Conservation (phyloP, 257 asterid genomes). For the Solanum rostratum region DNA sequence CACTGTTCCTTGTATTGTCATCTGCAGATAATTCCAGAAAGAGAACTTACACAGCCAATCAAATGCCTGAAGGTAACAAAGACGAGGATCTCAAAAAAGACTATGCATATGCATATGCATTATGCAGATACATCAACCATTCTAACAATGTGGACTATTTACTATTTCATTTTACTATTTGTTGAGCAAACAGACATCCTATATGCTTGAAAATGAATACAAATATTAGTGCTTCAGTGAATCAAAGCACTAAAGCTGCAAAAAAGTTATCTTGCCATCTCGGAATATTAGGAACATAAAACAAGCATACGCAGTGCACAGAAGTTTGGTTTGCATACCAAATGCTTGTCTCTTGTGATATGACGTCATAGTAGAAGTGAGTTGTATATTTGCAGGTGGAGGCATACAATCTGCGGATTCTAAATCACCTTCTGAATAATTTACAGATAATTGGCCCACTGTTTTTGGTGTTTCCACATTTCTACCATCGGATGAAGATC, state of each 20-base stretch:
- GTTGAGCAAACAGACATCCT: neutral
- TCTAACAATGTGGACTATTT: neutral
- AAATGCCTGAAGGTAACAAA: neutral
- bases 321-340: slow-evolving; percentile 32
- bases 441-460: slow-evolving; percentile 13
- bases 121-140: neutral
- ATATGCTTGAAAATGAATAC: neutral
- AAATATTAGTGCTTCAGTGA: neutral
- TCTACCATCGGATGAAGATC: slow-evolving; percentile 24
- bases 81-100: neutral
- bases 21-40: neutral
- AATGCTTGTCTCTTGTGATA: slow-evolving; percentile 84
- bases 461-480: slow-evolving; percentile 24
- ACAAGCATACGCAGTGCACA: neutral
- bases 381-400: slow-evolving; percentile 23
- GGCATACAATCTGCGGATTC: slow-evolving; percentile 42
- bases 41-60: neutral
- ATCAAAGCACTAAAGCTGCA: neutral
- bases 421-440: slow-evolving; percentile 70
- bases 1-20: neutral
- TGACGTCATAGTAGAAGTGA: slow-evolving; percentile 44
- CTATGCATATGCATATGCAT: neutral
- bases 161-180: neutral
- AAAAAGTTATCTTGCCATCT: neutral
- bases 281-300: neutral